phyloP scores from a whole-genome alignment of 2,329 filamentous ascomycete genomes.

The Hyphodiscus sp. region DNA sequence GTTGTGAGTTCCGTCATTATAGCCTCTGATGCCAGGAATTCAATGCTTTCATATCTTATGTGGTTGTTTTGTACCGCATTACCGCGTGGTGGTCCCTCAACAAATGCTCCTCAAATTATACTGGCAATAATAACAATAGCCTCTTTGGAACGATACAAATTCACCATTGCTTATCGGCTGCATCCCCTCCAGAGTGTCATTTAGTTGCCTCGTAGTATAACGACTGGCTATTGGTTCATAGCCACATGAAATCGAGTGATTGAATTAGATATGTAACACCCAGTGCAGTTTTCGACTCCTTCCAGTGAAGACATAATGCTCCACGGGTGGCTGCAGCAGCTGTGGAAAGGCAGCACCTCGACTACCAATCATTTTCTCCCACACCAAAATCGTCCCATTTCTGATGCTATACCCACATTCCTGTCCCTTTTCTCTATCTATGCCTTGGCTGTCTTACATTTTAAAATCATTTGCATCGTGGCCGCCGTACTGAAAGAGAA shows the following conservation, averaged over 20 bases:
- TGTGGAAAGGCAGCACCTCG: not conserved
- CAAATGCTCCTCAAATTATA: not conserved
- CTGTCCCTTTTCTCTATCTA: not conserved
- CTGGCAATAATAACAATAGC: not conserved
- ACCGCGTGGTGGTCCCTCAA: not conserved
- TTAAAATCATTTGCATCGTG: not conserved
- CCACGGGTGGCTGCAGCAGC: not conserved
- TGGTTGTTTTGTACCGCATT: not conserved
- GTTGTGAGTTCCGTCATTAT: conserved; percentile 1
- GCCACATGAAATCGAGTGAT: not conserved
- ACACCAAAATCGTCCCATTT: not conserved
- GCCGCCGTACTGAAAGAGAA: not conserved
- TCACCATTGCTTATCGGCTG: not conserved
- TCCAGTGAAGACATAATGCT: not conserved
- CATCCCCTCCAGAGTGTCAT: not conserved
- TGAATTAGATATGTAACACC: not conserved
- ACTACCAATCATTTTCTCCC: not conserved
- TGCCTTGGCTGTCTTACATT: not conserved
- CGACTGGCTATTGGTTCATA: not conserved
- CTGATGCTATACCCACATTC: not conserved
- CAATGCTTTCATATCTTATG: conserved; percentile 7
- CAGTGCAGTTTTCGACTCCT: not conserved
- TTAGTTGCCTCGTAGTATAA: not conserved
- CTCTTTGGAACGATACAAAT: not conserved
- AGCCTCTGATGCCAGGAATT: conserved; percentile 16